Conservation (phyloP, 345 rosid genomes). For the Arabidopsis suecica region DNA sequence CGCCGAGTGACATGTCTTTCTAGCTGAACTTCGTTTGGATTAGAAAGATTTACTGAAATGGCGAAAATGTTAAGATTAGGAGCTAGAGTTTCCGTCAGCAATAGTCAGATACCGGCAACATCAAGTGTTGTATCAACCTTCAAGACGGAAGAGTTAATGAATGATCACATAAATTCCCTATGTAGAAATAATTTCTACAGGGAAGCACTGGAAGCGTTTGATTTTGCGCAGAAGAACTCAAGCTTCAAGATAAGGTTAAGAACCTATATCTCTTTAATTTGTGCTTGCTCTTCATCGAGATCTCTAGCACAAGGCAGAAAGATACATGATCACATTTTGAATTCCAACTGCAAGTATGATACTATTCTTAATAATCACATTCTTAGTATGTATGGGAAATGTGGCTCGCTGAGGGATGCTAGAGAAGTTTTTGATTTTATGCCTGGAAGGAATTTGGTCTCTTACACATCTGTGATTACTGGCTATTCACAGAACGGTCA, state of each 20-base stretch:
- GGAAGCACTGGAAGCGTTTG: slow-evolving; percentile 63
- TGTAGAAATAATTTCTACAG: slow-evolving; percentile 46
- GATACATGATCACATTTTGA: slow-evolving; percentile 61
- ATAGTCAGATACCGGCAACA: slow-evolving; percentile 20
- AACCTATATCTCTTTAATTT: slow-evolving; percentile 51
- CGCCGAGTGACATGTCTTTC: background rate
- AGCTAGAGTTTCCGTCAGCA: slow-evolving; percentile 26
- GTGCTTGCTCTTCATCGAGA: slow-evolving; percentile 55
- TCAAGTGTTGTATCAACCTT: slow-evolving; percentile 30
- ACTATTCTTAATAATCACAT: slow-evolving; percentile 59
- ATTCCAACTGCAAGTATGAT: slow-evolving; percentile 51
- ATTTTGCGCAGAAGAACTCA: slow-evolving; percentile 43
- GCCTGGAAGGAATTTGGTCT: slow-evolving; percentile 68
- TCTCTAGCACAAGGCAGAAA: slow-evolving; percentile 58
- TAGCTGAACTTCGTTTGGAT: slow-evolving; percentile 13
- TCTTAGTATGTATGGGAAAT: slow-evolving; percentile 75
- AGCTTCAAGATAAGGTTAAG: slow-evolving; percentile 41
- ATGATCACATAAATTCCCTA: slow-evolving; percentile 52
- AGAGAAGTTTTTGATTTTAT: slow-evolving; percentile 69
- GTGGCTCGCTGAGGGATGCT: slow-evolving; percentile 71
- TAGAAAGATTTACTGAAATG: slow-evolving; percentile 24
- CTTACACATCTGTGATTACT: slow-evolving; percentile 83
- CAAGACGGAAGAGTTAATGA: slow-evolving; percentile 48
- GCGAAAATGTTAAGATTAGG: slow-evolving; percentile 22
- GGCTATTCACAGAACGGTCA: slow-evolving; percentile 76